Evolutionary conservation across 441 rosid genomes (phyloP), one percentile per base, ranked within the genome.

Genomic region (Biscutella laevigata): DNA sequence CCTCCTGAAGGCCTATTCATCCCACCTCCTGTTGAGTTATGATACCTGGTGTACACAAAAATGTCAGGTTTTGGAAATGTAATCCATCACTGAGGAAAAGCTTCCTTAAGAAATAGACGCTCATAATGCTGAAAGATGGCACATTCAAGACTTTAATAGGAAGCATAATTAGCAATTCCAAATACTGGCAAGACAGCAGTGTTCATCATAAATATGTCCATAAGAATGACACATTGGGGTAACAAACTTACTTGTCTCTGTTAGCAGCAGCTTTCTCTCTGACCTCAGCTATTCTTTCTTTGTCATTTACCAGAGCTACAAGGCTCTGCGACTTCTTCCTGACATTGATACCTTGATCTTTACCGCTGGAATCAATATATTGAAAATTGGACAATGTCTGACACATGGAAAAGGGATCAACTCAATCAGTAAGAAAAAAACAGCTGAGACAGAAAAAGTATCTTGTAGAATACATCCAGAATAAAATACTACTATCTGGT

Each of bases 191-290:
- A 37, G 39, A 4, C 46, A 51, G 5, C 14, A 64, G 9, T 12
- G 29, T 8, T 9, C 34, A 26, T 53, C 10, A 51, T 12, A 43
- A 11, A 35, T 15, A 70, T 21, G 57, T 13, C 13, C 52, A 42
- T 15, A 9, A 42, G 10, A 27, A 7, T 32, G 26, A 30, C 17
- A 26, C 25, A 6, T 33, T 28, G 28, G 39, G 19, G 21, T 60
- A 47, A 53, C 38, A 25, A 57, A 76, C 86, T 72, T 74, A 88
- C 98, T 76, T 91, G 28, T 88, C 98, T 64, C 78, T 69, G 79
- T 88, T 91, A 54, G 88, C 76, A 48, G 85, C 88, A 71, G 98
- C 96, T 84, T 88, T 91, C 74, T 91, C 80, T 69, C 98, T 77
- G 62, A 77, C 83, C 75, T 91, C 96, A 16, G 56, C 36, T 65